A percentile compares a stretch with the other conserved stretches of the same genome.
phyloP scores from a whole-genome alignment of 192 early-diverging fungal species.

The Umbelopsis sp. region DNA sequence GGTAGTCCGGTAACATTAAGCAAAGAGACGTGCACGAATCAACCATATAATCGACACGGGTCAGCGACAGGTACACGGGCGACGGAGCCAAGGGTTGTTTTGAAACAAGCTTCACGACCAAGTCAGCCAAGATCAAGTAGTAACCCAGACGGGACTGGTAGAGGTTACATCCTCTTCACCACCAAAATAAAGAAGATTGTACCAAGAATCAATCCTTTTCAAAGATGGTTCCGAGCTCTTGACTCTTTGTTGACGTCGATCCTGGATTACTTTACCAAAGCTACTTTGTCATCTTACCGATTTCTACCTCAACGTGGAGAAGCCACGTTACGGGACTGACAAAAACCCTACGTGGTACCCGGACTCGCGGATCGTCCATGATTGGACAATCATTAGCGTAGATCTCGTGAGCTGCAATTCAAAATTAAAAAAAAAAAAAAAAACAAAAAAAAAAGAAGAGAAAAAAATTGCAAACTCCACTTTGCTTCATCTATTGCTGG shows the following conservation, averaged over 20 bases:
- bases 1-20: constrained; percentile 1
- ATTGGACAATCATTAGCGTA: constrained; percentile 13
- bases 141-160: constrained; percentile 10
- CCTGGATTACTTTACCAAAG: background rate
- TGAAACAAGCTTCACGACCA: background rate
- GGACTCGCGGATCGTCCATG: constrained; percentile 1
- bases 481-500: background rate
- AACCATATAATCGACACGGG: constrained; percentile 11
- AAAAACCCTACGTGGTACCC: background rate
- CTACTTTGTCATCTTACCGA: background rate
- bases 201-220: background rate
- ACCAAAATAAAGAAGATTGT: background rate
- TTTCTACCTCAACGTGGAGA: background rate
- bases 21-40: background rate
- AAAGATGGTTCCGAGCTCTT: background rate
- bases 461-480: too few species aligned
- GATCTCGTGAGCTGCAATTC: background rate
- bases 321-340: background rate
- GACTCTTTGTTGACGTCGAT: background rate
- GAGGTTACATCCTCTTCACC: background rate
- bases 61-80: constrained; percentile 11
- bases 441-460: too few species aligned
- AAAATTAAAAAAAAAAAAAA: too few species aligned
- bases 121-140: constrained; percentile 2
- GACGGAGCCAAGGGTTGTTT: constrained; percentile 8